Evolutionary conservation across 2,329 filamentous ascomycete genomes (phyloP).

Genomic region (Alternaria arbusti): DNA sequence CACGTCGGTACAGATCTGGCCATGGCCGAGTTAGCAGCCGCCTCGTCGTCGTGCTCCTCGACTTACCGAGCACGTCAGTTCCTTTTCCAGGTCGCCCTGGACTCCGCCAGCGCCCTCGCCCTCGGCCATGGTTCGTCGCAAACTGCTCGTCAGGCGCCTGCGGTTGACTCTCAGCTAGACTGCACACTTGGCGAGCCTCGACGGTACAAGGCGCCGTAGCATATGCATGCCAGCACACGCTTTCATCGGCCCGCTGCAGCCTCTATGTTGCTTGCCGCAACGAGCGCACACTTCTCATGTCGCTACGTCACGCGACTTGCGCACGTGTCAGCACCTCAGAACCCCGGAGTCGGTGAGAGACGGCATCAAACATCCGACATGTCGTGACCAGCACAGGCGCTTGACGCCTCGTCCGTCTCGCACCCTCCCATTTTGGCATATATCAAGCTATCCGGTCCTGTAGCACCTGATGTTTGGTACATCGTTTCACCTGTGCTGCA

Average conservation of each 20-base stretch:
- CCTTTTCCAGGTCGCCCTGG: slow-evolving; percentile 79
- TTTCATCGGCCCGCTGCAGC: not conserved
- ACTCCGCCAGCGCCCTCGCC: slow-evolving; percentile 49
- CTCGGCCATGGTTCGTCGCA: slow-evolving; percentile 40
- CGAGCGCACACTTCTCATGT: not conserved
- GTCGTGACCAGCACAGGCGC: not conserved
- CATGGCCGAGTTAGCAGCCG: slow-evolving; percentile 27
- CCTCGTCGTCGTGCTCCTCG: slow-evolving; percentile 18
- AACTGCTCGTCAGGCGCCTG: slow-evolving; percentile 3
- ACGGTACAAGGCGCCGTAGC: slow-evolving; percentile 10
- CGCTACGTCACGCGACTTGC: slow-evolving; percentile 22
- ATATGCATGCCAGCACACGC: slow-evolving; percentile 19
- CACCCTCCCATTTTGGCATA: not conserved
- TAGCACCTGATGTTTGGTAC: slow-evolving; percentile 8
- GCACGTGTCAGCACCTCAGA: not conserved
- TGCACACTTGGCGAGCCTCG: slow-evolving; percentile 18
- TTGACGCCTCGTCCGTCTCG: slow-evolving; percentile 1
- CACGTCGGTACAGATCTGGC: slow-evolving; percentile 93
- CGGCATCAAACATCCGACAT: not conserved
- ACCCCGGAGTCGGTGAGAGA: slow-evolving; percentile 1
- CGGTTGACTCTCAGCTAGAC: slow-evolving; percentile 15
- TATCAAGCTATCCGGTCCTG: slow-evolving; percentile 5
- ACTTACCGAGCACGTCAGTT: slow-evolving; percentile 93
- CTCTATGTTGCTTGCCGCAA: not conserved
- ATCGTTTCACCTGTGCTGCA: slow-evolving; percentile 11